Conservation (phyloP, 179 eudicot species). For the Amaranthus tricolor region DNA sequence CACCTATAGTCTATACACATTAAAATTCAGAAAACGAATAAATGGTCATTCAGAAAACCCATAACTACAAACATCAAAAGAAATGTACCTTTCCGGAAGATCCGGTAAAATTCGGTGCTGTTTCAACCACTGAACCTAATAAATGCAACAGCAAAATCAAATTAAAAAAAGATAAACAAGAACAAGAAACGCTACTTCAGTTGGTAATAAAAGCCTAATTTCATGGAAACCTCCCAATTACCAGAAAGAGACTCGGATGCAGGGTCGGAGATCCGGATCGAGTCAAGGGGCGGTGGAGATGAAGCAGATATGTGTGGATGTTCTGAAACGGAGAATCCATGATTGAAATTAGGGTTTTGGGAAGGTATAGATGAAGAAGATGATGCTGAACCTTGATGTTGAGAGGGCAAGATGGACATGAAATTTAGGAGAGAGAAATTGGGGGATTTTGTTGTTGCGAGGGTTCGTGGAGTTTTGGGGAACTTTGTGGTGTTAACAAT, state of each 20-base stretch:
- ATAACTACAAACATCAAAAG: neutral
- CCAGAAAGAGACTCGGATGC: conserved; percentile 12
- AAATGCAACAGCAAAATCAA: conserved; percentile 16
- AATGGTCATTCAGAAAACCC: neutral
- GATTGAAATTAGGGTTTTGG: conserved; percentile 52
- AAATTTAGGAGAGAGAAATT: conserved; percentile 39
- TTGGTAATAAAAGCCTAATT: neutral
- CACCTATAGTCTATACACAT: neutral
- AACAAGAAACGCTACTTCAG: neutral
- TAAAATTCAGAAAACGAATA: neutral
- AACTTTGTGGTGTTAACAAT: neutral
- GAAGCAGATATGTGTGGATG: conserved; percentile 21
- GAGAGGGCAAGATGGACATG: conserved; percentile 97
- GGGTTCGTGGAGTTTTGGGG: conserved; percentile 13
- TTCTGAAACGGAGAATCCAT: conserved; percentile 36
- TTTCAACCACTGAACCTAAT: conserved; percentile 40
- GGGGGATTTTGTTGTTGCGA: conserved; percentile 11
- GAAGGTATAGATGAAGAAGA: conserved; percentile 39
- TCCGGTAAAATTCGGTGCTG: conserved; percentile 38
- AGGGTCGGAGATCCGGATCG: conserved; percentile 38
- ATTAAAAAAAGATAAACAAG: neutral
- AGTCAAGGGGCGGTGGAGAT: conserved; percentile 18
- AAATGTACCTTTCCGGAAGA: conserved; percentile 58
- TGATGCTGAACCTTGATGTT: conserved; percentile 55
- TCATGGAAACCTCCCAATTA: neutral